These are phyloP conservation scores for Syncephalastrum sp. DNA, from an alignment of 371 early-diverging fungal genomes.

Conservation along the genomic window DNA sequence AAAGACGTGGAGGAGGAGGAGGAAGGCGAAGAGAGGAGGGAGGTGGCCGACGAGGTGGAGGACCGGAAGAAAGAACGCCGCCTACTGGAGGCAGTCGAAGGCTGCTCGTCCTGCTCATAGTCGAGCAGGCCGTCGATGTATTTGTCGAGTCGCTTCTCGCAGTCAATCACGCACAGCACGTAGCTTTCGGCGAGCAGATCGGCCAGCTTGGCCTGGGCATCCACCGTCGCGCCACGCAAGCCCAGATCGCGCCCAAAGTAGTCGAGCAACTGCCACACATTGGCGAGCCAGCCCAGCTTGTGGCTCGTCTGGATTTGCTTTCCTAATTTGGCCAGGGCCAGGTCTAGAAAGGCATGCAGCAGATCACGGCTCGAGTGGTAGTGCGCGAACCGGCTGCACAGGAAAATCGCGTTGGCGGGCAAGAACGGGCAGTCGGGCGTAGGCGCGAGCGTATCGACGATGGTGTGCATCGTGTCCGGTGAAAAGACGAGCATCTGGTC, in stretches of 20 bases:
- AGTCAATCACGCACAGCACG: constrained; percentile 54
- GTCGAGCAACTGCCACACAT: constrained; percentile 69
- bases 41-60: constrained; percentile 5
- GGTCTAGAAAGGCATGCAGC: constrained; percentile 58
- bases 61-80: constrained; percentile 1
- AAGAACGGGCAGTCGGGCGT: constrained; percentile 55
- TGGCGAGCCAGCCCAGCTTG: constrained; percentile 74
- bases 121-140: constrained; percentile 73
- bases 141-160: constrained; percentile 56
- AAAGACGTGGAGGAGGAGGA: constrained; percentile 3
- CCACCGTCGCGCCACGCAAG: constrained; percentile 59
- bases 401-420: constrained; percentile 82
- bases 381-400: constrained; percentile 86
- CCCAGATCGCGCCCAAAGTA: constrained; percentile 80
- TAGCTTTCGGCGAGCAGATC: constrained; percentile 71
- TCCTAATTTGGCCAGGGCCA: constrained; percentile 53
- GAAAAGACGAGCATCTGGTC: constrained; percentile 93
- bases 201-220: constrained; percentile 61
- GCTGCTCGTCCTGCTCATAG: constrained; percentile 40
- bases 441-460: constrained; percentile 67
- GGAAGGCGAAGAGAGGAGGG: constrained; percentile 5
- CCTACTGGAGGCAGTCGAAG: too few relatives aligned
- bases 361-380: constrained; percentile 69
- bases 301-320: constrained; percentile 49
- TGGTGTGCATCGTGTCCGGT: constrained; percentile 55